Conservation (phyloP, 192 early-diverging fungal genomes). For the Chytriomyces sp. region DNA sequence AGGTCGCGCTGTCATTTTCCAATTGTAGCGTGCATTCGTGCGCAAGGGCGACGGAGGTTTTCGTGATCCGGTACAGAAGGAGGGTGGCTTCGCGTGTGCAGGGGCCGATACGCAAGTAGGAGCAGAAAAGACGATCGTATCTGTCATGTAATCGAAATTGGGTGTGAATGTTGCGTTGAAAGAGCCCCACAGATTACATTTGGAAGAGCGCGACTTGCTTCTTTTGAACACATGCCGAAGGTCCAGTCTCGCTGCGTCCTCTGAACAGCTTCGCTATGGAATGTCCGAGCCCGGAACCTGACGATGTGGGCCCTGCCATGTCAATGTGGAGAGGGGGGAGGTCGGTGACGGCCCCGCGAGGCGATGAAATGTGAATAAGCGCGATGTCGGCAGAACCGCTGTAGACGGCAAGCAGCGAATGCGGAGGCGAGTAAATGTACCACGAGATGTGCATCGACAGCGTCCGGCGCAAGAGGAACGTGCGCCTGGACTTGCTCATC, state of each 20-base stretch:
- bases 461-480: conserved; percentile 12
- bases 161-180: neutral
- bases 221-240: neutral
- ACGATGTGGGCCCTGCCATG: neutral
- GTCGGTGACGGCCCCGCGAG: conserved; percentile 1
- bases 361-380: neutral
- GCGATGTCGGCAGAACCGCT: neutral
- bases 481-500: conserved; percentile 23
- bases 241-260: neutral
- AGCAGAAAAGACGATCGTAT: conserved; percentile 23
- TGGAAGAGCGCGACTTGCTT: neutral
- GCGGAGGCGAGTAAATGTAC: conserved; percentile 19
- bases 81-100: neutral
- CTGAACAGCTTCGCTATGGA: neutral
- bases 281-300: neutral
- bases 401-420: conserved; percentile 21
- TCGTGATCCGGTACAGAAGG: conserved; percentile 20
- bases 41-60: neutral
- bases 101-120: too few species aligned
- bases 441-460: conserved; percentile 9
- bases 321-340: neutral
- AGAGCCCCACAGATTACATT: conserved; percentile 11
- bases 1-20: too few species aligned
- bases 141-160: neutral
- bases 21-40: too few species aligned